These are phyloP conservation scores for Penicillium roqueforti DNA, from an alignment of 495 filamentous ascomycete genomes.

Conservation along the genomic window DNA sequence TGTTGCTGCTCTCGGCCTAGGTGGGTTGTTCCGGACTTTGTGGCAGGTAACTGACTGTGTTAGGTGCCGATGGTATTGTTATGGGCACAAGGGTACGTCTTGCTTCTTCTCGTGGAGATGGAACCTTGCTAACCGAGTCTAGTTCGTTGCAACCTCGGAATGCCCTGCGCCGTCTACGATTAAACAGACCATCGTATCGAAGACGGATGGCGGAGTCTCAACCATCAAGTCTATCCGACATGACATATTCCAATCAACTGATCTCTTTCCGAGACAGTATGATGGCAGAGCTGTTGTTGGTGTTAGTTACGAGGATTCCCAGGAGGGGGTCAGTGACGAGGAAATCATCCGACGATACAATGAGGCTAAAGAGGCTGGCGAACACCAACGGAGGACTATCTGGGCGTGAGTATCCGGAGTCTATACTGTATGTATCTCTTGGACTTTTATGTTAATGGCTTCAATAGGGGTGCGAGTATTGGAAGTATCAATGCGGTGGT, in stretches of 20 bases:
- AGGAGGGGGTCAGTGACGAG: slow-evolving; percentile 16
- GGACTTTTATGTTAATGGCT: neutral
- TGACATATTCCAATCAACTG: slow-evolving; percentile 24
- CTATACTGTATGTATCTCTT: neutral
- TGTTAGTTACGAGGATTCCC: slow-evolving; percentile 16
- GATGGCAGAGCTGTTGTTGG: slow-evolving; percentile 27
- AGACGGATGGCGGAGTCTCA: slow-evolving; percentile 20
- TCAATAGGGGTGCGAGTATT: slow-evolving; percentile 20
- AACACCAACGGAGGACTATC: slow-evolving; percentile 18
- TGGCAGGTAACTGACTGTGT: neutral
- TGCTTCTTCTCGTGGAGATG: neutral
- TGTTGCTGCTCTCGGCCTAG: slow-evolving; percentile 57
- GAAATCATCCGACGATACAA: slow-evolving; percentile 23
- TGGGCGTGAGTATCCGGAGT: slow-evolving; percentile 22
- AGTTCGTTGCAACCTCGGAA: slow-evolving; percentile 26
- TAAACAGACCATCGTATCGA: slow-evolving; percentile 21
- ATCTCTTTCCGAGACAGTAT: slow-evolving; percentile 26
- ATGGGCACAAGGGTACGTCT: slow-evolving; percentile 56
- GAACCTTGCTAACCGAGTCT: neutral
- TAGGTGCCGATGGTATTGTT: slow-evolving; percentile 53
- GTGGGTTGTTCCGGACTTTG: slow-evolving; percentile 18
- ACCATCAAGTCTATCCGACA: slow-evolving; percentile 23
- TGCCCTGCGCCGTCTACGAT: slow-evolving; percentile 19
- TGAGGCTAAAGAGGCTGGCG: slow-evolving; percentile 18
- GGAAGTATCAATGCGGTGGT: slow-evolving; percentile 19